Conservation (phyloP, 768 basidiomycete genomes). For the Termitomyces titanicus region DNA sequence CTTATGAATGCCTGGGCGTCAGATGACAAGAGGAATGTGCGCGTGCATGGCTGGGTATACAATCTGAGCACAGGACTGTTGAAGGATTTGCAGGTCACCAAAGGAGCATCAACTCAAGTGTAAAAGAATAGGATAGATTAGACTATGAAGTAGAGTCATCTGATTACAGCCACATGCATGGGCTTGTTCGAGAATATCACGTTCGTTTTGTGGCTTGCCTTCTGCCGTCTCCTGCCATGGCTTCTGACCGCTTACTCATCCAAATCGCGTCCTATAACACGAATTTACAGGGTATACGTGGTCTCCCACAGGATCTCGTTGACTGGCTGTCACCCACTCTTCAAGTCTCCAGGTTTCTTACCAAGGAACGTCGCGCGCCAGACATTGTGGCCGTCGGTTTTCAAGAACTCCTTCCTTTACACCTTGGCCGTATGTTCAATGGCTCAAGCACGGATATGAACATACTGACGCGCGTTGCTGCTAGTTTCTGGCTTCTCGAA, state of each 20-base stretch:
- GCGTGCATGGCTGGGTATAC: constrained; percentile 74
- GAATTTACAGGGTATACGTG: constrained; percentile 74
- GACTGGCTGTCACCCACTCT: constrained; percentile 89
- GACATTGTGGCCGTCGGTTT: constrained; percentile 91
- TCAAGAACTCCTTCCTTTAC: constrained; percentile 89
- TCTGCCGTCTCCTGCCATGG: constrained; percentile 3
- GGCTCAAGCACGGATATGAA: neutral
- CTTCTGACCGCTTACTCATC: constrained; percentile 46
- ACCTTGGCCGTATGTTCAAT: constrained; percentile 76
- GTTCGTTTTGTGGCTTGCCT: no score
- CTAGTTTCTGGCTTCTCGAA: constrained; percentile 78
- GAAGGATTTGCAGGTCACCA: constrained; percentile 50
- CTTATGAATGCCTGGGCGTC: constrained; percentile 47
- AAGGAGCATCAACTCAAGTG: constrained; percentile 24
- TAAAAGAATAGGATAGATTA: no score
- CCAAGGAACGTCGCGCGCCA: constrained; percentile 61
- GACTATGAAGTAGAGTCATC: no score
- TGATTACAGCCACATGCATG: neutral
- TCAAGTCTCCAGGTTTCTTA: constrained; percentile 69
- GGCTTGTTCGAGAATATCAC: no score
- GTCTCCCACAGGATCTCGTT: constrained; percentile 81
- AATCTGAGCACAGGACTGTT: constrained; percentile 56
- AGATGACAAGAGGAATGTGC: constrained; percentile 40
- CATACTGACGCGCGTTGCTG: constrained; percentile 4
- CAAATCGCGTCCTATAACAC: constrained; percentile 92